Base-by-base conservation (phyloP, 768 basidiomycete species). In the Leucosporidium scottii region DNA sequence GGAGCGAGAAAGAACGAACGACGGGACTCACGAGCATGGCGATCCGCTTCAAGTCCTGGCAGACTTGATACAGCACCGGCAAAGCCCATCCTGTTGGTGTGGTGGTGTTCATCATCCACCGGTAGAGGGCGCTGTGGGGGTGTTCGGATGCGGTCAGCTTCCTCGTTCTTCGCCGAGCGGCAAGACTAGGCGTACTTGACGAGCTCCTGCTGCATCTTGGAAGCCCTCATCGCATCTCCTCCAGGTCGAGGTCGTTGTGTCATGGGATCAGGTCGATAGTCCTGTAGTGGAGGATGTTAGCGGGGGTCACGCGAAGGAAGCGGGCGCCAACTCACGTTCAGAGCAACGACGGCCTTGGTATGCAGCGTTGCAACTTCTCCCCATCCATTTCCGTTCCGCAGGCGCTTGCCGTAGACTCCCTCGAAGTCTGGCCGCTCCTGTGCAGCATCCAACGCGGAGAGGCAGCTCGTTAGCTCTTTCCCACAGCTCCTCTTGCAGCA, bases 31-130 rank as follows among this genome's bases (percentile, higher is more conserved):
- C 74, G 61, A 55, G 27, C n/a, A 69, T 59, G 5, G 72, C 73
- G 1, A 73, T 30, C 39, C 23, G n/a, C 20, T 63, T 65, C 21
- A 75, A 34, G 49, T 75, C 73, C 18, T 59, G 47, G 44, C 72
- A 75, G 21, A 72, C 64, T 31, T 48, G 21, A 65, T 71, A 75
- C 25, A 75, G 66, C 5, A 70, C 31, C 0, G 72, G 73, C 5
- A 75, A 62, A 0, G 68, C 63, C 75, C 75, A 75, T 2, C 65
- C 62, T 5, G 67, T 69, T 21, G 50, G 21, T 0, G 48, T 3
- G 30, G 36, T 57, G n/a, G 69, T 57, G 36, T 65, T 50, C 34
- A 68, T 51, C 23, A 74, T 44, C 44, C 60, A 65, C 2, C 66
- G 62, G 34, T 69, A 61, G 10, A 74, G 55, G 0, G 62, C 49